phyloP scores from a whole-genome alignment of 257 asterid genomes.

The Leptodermis oblonga region DNA sequence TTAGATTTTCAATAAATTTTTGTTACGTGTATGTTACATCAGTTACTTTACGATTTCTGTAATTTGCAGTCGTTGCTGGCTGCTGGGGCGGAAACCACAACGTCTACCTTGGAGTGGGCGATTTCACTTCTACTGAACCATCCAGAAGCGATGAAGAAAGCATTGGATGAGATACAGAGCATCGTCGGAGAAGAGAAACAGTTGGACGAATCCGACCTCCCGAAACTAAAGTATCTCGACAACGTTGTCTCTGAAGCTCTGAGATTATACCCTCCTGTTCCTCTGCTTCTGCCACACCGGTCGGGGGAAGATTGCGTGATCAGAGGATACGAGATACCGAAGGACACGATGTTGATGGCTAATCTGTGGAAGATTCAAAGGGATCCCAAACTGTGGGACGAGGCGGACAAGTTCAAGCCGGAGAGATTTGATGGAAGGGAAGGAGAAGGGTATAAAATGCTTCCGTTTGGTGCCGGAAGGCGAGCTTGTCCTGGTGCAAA shows the following conservation, averaged over 20 bases:
- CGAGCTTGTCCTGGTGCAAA: slow-evolving; percentile 22
- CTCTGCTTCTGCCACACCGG: slow-evolving; percentile 24
- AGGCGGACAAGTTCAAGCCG: slow-evolving; percentile 15
- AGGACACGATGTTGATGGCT: slow-evolving; percentile 17
- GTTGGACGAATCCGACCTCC: slow-evolving; percentile 18
- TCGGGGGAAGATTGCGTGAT: slow-evolving; percentile 14
- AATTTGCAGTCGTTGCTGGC: slow-evolving; percentile 23
- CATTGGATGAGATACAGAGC: slow-evolving; percentile 36
- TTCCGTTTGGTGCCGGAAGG: slow-evolving; percentile 23
- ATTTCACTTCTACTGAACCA: slow-evolving; percentile 43
- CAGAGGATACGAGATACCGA: slow-evolving; percentile 13
- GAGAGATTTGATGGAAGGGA: slow-evolving; percentile 16
- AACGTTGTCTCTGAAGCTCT: slow-evolving; percentile 15
- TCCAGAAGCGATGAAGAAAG: slow-evolving; percentile 32
- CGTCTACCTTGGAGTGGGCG: slow-evolving; percentile 41
- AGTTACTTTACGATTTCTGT: too few relatives aligned
- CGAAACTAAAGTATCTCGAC: slow-evolving; percentile 19
- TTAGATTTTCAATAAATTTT: too few relatives aligned
- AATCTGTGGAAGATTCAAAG: slow-evolving; percentile 9
- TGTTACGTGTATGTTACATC: too few relatives aligned
- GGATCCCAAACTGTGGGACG: slow-evolving; percentile 18
- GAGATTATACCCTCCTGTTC: slow-evolving; percentile 14
- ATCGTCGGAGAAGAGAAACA: slow-evolving; percentile 34
- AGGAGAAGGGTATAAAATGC: slow-evolving; percentile 12
- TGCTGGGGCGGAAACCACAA: slow-evolving; percentile 54